Evolutionary conservation across 1,139 yeast species (phyloP), one percentile per base, ranked within the genome.

Genomic region (Candida sanyaensis): DNA sequence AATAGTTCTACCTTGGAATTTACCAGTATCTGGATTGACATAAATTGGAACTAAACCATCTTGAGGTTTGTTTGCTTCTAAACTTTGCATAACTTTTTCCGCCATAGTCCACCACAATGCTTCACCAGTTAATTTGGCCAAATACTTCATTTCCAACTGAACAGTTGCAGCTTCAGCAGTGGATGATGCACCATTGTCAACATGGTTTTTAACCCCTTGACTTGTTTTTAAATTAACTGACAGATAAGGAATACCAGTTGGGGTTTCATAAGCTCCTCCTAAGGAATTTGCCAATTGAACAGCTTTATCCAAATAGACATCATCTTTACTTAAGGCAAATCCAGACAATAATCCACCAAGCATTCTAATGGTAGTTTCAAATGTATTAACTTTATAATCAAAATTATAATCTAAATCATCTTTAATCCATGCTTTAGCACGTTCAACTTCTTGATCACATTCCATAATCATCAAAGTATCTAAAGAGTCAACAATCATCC

Each of bases 311-410:
- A 91, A 73, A 60, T 84, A 91, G 48, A 88, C 53, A 45, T 84
- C 85, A 55, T 88, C 93, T 3, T 77, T 71, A 1, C 93, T 78
- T 36, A 91, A 69, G 57, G 88, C 85, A 63, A 82, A 83, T 0
- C 96, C 96, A 1, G 96, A 86, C 46, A 92, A 71, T 23, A 92
- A 73, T 0, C 98, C 98, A 38, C 98, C 98, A 43, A 92, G 72
- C 96, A 91, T 90, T 59, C 97, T 77, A 55, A 90, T 92, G 5
- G 98, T 90, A 10, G 97, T 90, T 64, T 92, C 98, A 65, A 92
- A 92, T 4, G 90, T 86, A 62, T 86, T 90, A 42, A 91, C 96
- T 34, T 81, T 79, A 57, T 83, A 80, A 62, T 90, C 88, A 59
- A 88, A 81, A 28, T 60, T 58, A 54, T 75, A 75, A 54, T 69